These are phyloP conservation scores for Malbranchea zuffiana DNA, from an alignment of 2,329 filamentous ascomycete species.

Conservation along the genomic window DNA sequence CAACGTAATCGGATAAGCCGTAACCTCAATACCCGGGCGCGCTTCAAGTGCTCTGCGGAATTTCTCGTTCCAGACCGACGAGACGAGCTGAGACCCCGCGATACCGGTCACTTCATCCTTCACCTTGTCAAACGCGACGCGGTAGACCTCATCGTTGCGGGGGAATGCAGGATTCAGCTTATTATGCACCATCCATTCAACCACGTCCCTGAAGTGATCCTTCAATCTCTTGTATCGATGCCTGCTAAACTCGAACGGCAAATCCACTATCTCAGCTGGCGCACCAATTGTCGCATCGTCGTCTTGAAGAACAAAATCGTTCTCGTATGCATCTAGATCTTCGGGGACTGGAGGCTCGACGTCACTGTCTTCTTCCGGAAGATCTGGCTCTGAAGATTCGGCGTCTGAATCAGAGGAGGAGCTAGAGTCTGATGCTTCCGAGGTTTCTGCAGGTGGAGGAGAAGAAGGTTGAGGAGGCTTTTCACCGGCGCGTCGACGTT, in stretches of 20 bases:
- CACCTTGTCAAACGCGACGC: slow-evolving; percentile 58
- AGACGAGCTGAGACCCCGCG: slow-evolving; percentile 60
- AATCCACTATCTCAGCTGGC: slow-evolving; percentile 39
- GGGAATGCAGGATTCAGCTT: slow-evolving; percentile 62
- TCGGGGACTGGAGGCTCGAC: slow-evolving; percentile 25
- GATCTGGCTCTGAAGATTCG: slow-evolving; percentile 10
- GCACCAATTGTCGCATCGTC: slow-evolving; percentile 47
- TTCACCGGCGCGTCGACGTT: slow-evolving; percentile 33
- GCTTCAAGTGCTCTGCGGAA: slow-evolving; percentile 57
- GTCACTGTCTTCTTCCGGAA: slow-evolving; percentile 22
- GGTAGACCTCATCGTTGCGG: slow-evolving; percentile 53
- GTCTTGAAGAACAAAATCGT: slow-evolving; percentile 55
- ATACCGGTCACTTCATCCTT: slow-evolving; percentile 59
- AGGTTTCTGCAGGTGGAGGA: slow-evolving; percentile 12
- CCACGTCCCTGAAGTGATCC: slow-evolving; percentile 60
- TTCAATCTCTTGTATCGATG: slow-evolving; percentile 56
- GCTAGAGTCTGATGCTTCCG: slow-evolving; percentile 15
- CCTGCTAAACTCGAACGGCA: slow-evolving; percentile 59
- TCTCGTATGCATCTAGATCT: slow-evolving; percentile 46
- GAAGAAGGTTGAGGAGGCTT: slow-evolving; percentile 16
- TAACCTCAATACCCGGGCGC: slow-evolving; percentile 50
- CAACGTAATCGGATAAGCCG: slow-evolving; percentile 34
- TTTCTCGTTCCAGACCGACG: slow-evolving; percentile 55
- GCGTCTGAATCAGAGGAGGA: background rate
- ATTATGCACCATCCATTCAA: slow-evolving; percentile 75